These are phyloP conservation scores for Cyamopsis tetragonoloba DNA, from an alignment of 306 rosid species.

Conservation along the genomic window DNA sequence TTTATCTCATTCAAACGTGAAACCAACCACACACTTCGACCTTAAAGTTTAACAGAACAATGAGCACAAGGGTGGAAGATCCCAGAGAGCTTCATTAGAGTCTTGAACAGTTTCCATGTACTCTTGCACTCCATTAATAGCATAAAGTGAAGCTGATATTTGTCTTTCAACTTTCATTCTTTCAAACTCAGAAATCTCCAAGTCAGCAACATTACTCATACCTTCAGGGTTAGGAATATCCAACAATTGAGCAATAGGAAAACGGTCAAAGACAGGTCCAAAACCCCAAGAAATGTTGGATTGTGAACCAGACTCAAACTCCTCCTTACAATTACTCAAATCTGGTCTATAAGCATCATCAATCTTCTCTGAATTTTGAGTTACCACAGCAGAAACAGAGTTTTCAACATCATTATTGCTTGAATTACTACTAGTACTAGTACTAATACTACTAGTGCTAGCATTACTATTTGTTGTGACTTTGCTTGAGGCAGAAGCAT, in stretches of 20 bases:
- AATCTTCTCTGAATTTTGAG: conserved; percentile 29
- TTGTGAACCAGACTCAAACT: conserved; percentile 28
- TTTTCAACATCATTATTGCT: conserved; percentile 11
- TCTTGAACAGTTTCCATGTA: conserved; percentile 82
- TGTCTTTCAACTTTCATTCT: conserved; percentile 92
- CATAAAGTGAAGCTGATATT: conserved; percentile 87
- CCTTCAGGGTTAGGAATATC: conserved; percentile 45
- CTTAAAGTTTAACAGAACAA: conserved; percentile 45
- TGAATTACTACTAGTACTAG: neutral
- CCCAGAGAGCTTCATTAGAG: conserved; percentile 64
- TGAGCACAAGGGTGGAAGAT: conserved; percentile 82
- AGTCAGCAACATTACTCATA: conserved; percentile 11
- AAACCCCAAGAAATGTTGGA: conserved; percentile 42
- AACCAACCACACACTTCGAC: no score
- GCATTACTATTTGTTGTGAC: neutral
- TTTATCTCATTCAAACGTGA: no score
- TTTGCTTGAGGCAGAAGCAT: conserved; percentile 17
- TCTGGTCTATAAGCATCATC: conserved; percentile 70
- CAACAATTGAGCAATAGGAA: conserved; percentile 45
- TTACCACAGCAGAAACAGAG: conserved; percentile 6
- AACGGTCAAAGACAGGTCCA: conserved; percentile 43
- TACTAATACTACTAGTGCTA: neutral
- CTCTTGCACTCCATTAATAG: conserved; percentile 88
- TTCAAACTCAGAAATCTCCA: conserved; percentile 64
- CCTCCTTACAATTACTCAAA: conserved; percentile 49